Conservation (phyloP, 768 basidiomycete species). For the Chlorophyllum brunneum region DNA sequence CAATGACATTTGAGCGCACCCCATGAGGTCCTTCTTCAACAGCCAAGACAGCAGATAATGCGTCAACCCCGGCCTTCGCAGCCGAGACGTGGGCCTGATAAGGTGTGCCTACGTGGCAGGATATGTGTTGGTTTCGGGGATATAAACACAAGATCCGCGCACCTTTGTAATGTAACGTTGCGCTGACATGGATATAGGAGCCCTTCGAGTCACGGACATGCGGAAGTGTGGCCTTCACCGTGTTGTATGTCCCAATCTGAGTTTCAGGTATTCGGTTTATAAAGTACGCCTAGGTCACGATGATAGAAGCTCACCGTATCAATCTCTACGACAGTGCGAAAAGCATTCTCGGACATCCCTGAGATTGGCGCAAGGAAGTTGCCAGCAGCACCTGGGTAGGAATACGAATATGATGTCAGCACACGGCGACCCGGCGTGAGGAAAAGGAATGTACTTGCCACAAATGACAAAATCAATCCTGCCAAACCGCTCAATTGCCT, state of each 20-base stretch:
- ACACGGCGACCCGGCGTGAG: background rate
- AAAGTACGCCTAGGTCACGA: background rate
- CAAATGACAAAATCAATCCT: constrained; percentile 94
- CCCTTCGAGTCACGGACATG: constrained; percentile 71
- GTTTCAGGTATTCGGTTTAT: background rate
- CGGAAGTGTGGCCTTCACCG: constrained; percentile 85
- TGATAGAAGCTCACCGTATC: constrained; percentile 60
- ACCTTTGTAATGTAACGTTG: constrained; percentile 86
- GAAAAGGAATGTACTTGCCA: constrained; percentile 43
- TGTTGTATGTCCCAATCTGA: constrained; percentile 90
- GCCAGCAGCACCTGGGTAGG: constrained; percentile 76
- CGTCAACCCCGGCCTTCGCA: constrained; percentile 93
- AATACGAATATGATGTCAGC: background rate
- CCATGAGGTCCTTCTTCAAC: constrained; percentile 94
- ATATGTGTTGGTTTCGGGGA: background rate
- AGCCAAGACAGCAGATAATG: constrained; percentile 79
- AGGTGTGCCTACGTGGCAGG: constrained; percentile 52
- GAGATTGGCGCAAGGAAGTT: constrained; percentile 92
- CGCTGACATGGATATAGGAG: constrained; percentile 85
- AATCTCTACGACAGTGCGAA: constrained; percentile 90
- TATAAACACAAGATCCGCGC: constrained; percentile 18
- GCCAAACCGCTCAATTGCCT: constrained; percentile 74
- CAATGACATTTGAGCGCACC: constrained; percentile 85
- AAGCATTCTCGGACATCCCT: constrained; percentile 83
- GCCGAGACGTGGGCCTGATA: constrained; percentile 93